phyloP scores from a whole-genome alignment of 169 alveolate species.

The Neospora caninum region DNA sequence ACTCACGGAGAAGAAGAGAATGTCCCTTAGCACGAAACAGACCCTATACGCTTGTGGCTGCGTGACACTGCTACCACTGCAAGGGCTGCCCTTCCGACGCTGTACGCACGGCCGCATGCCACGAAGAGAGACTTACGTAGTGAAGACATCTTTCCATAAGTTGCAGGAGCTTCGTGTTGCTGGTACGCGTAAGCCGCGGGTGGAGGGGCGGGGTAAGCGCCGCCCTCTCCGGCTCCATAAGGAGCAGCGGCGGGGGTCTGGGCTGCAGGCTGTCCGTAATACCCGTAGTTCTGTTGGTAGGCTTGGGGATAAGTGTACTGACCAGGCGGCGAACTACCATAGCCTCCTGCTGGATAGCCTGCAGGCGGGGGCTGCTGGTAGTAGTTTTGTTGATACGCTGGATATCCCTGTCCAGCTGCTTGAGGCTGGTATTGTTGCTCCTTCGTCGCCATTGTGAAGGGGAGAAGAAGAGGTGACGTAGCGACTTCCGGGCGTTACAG shows the following conservation, averaged over 20 bases:
- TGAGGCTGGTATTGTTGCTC: not conserved
- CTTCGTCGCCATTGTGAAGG: not conserved
- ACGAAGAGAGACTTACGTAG: not conserved
- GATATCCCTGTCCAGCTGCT: not conserved
- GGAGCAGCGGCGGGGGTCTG: not conserved
- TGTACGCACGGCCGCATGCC: not conserved
- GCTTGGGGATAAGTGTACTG: not conserved
- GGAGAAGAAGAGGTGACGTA: not conserved
- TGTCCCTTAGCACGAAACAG: no score
- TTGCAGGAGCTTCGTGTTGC: conserved; percentile 25
- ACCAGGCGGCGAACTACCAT: no score
- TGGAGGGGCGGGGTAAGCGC: conserved; percentile 12
- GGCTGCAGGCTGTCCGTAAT: not conserved
- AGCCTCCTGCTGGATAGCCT: not conserved
- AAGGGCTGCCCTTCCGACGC: no score
- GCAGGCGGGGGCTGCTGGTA: not conserved
- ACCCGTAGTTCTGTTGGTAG: not conserved
- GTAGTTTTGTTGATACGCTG: not conserved
- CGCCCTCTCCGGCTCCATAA: not conserved
- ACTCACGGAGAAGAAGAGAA: no score
- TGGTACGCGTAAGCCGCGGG: conserved; percentile 37
- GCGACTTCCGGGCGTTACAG: not conserved
- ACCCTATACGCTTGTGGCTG: no score
- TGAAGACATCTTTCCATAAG: conserved; percentile 21
- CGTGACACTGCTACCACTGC: no score